A percentile compares a stretch with the other conserved stretches of the same genome.
phyloP scores from a whole-genome alignment of 139 green algal genomes.

The Auxenochlorella pyrenoidosa region DNA sequence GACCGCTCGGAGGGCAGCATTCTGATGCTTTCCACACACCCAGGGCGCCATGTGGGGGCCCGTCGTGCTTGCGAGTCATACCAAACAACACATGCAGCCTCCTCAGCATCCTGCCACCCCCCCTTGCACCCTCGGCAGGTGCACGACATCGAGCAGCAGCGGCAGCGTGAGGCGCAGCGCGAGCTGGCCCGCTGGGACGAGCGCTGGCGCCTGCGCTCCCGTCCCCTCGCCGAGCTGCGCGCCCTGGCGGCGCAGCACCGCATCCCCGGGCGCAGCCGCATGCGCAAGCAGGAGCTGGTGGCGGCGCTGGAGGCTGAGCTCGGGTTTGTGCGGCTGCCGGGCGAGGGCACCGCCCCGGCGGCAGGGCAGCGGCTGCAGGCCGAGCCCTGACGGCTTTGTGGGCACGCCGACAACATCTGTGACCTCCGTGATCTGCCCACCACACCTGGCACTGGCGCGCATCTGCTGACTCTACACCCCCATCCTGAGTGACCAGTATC shows the following conservation, averaged over 20 bases:
- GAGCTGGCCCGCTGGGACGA: constrained; percentile 21
- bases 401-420: no score
- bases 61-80: no score
- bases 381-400: neutral
- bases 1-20: no score
- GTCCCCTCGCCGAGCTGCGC: constrained; percentile 7
- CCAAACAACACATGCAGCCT: no score
- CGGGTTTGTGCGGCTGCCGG: neutral
- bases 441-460: neutral
- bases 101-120: neutral
- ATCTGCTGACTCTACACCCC: neutral
- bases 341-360: neutral
- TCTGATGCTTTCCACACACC: no score
- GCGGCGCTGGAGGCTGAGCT: constrained; percentile 10
- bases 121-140: neutral
- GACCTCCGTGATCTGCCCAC: neutral
- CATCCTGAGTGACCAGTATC: neutral
- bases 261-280: constrained; percentile 14
- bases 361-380: neutral
- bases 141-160: constrained; percentile 17
- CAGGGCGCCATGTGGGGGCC: no score
- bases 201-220: constrained; percentile 1
- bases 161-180: neutral
- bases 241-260: constrained; percentile 5
- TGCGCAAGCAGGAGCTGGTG: constrained; percentile 43